Conservation (phyloP, 2,329 filamentous ascomycete species). For the Hypocrella siamensis region DNA sequence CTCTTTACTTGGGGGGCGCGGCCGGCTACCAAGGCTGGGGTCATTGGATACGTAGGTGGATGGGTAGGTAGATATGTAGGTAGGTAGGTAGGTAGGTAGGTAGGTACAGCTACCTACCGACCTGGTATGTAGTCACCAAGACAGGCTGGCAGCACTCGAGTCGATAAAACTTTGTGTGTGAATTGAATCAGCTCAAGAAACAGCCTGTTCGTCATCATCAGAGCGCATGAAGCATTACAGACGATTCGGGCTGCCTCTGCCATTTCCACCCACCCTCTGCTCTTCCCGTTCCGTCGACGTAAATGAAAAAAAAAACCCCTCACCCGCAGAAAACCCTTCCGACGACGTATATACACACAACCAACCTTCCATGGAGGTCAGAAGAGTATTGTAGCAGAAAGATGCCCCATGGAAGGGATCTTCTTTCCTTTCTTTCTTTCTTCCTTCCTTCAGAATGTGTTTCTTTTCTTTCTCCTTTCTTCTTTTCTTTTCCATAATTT, state of each 20-base stretch:
- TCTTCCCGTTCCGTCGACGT: not conserved
- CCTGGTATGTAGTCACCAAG: too few relatives aligned
- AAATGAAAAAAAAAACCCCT: too few relatives aligned
- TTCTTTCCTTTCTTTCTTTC: not conserved
- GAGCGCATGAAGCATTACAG: conserved; percentile 22
- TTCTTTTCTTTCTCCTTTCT: not conserved
- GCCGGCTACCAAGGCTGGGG: too few relatives aligned
- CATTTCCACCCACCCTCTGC: conserved; percentile 2
- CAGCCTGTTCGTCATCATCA: conserved; percentile 24
- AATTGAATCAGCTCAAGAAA: conserved; percentile 21
- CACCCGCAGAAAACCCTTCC: conserved; percentile 1
- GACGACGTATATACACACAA: conserved; percentile 4
- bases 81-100: too few relatives aligned
- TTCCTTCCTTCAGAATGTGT: not conserved
- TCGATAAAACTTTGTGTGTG: too few relatives aligned
- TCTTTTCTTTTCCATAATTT: not conserved
- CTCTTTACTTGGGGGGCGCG: too few relatives aligned
- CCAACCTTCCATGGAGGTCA: conserved; percentile 3
- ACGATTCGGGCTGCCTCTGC: conserved; percentile 10
- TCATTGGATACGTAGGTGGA: too few relatives aligned
- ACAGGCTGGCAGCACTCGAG: too few relatives aligned
- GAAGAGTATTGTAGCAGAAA: conserved; percentile 2
- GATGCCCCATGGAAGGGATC: not conserved
- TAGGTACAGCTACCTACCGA: too few relatives aligned
- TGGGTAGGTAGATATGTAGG: too few relatives aligned